Evolutionary conservation across 768 basidiomycete species (phyloP), one percentile per base, ranked within the genome.

Genomic region (Pisolithus albus): DNA sequence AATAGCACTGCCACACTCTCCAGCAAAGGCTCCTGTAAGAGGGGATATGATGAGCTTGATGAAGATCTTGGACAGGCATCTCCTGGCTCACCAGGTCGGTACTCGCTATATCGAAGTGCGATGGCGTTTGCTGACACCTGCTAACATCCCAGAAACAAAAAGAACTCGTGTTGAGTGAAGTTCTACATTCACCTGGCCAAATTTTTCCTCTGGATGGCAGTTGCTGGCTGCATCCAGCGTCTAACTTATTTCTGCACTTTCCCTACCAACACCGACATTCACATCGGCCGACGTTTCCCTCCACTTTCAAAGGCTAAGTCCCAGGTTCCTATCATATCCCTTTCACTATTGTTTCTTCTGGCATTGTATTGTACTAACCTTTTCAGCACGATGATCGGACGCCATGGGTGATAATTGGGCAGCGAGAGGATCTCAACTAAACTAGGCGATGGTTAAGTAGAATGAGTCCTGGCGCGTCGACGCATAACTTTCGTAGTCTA

Each of bases 1-100:
- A 67, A 78, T 50, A 83, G 76, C 43, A 82, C 77, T 16, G 67
- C 73, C 45, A 81, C 81, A 2, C 66, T 83, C 46, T 81, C 80
- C 11, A 82, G 80, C 60, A 79, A 60, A 48, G 62, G 44, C 23
- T 70, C 77, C 38, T 81, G 81, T 34, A 85, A 85, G 65, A 59
- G 71, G 52, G 50, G 56, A n/a, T 54, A 61, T 24, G 75, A 81
- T 38, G 77, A 77, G 51, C 72, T 79, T 52, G 76, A 79, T 21
- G 73, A 71, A 13, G 64, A 64, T 9, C 61, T 59, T 9, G 66
- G 61, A 37, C 69, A 66, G 38, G 64, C 64, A 36, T 58, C 65
- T 52, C 64, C 63, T 26, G 61, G 62, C 53, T 79, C 79, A 52
- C 77, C 80, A 59, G 78, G 81, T 80, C 51, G 19, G 66, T 55